Conservation (phyloP, 2,329 filamentous ascomycete genomes). For the Monosporascus sp. region DNA sequence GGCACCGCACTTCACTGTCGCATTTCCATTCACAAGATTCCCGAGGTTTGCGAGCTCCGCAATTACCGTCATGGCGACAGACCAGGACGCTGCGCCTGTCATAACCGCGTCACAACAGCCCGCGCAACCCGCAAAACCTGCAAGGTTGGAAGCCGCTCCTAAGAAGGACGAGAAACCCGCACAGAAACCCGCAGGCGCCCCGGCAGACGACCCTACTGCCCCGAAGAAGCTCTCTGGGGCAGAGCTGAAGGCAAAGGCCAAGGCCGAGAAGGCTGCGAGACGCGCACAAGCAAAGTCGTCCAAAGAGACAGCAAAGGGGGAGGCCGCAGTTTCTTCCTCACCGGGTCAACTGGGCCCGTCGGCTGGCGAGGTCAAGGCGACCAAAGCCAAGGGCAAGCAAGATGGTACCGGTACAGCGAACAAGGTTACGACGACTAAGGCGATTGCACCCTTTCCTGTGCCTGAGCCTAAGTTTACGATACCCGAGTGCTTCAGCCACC, state of each 20-base stretch:
- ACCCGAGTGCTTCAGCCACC: constrained; percentile 73
- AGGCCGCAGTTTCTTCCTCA: constrained; percentile 25
- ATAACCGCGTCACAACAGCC: background rate
- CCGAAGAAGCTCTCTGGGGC: constrained; percentile 61
- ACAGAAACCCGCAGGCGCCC: background rate
- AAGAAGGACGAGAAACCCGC: constrained; percentile 4
- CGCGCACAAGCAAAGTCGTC: constrained; percentile 65
- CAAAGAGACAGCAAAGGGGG: constrained; percentile 38
- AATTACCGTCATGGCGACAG: background rate
- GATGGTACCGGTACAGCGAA: constrained; percentile 30
- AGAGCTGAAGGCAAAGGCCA: constrained; percentile 81
- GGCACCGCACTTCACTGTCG: too few relatives aligned
- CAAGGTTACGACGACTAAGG: constrained; percentile 26
- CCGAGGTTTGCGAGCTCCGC: too few relatives aligned
- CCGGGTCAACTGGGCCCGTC: constrained; percentile 33
- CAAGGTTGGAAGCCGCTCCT: background rate
- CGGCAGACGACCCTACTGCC: constrained; percentile 19
- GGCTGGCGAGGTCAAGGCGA: constrained; percentile 38
- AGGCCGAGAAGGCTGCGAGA: constrained; percentile 86
- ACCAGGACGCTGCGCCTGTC: background rate
- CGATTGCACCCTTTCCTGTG: constrained; percentile 30
- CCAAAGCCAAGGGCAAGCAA: constrained; percentile 43
- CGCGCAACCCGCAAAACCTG: background rate
- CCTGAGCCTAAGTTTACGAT: constrained; percentile 59
- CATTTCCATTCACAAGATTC: too few relatives aligned